phyloP scores from a whole-genome alignment of 1,284 basidiomycete species.

The Sanghuangporus baumii region DNA sequence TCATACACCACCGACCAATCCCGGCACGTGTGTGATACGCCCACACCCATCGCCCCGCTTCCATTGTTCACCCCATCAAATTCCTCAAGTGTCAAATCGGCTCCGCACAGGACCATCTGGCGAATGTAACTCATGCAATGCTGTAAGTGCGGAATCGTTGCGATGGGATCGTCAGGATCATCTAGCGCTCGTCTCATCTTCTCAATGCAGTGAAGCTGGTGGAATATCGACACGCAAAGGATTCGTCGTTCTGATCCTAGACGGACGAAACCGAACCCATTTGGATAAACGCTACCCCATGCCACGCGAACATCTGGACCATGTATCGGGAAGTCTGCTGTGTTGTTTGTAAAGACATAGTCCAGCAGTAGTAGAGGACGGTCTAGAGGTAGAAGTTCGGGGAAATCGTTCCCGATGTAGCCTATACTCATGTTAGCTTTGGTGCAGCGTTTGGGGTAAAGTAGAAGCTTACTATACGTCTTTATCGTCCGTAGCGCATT shows the following conservation, averaged over 20 bases:
- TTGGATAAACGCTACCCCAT: slow-evolving; percentile 8
- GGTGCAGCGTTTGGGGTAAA: not conserved
- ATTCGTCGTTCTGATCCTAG: slow-evolving; percentile 13
- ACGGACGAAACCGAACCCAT: slow-evolving; percentile 16
- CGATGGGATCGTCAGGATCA: slow-evolving; percentile 7
- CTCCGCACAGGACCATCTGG: slow-evolving; percentile 17
- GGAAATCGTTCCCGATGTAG: slow-evolving; percentile 11
- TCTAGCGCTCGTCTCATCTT: slow-evolving; percentile 24
- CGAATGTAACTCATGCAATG: slow-evolving; percentile 19
- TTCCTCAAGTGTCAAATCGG: slow-evolving; percentile 15
- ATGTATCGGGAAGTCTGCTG: slow-evolving; percentile 7
- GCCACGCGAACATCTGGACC: not conserved
- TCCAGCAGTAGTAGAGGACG: not conserved
- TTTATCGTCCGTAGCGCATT: not conserved
- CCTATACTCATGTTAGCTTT: slow-evolving; percentile 25
- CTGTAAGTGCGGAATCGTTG: slow-evolving; percentile 29
- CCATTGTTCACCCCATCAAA: not conserved
- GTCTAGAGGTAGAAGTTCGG: slow-evolving; percentile 8
- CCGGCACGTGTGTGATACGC: slow-evolving; percentile 12
- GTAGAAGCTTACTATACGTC: slow-evolving; percentile 7
- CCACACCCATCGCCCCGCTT: slow-evolving; percentile 9
- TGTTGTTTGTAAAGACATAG: slow-evolving; percentile 4
- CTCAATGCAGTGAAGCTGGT: slow-evolving; percentile 30
- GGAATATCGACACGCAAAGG: slow-evolving; percentile 25
- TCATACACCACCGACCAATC: slow-evolving; percentile 16